Evolutionary conservation across 108 stramenopile genomes (phyloP), one percentile per base, ranked within the genome.

Genomic region (Aurantiochytrium sp.): DNA sequence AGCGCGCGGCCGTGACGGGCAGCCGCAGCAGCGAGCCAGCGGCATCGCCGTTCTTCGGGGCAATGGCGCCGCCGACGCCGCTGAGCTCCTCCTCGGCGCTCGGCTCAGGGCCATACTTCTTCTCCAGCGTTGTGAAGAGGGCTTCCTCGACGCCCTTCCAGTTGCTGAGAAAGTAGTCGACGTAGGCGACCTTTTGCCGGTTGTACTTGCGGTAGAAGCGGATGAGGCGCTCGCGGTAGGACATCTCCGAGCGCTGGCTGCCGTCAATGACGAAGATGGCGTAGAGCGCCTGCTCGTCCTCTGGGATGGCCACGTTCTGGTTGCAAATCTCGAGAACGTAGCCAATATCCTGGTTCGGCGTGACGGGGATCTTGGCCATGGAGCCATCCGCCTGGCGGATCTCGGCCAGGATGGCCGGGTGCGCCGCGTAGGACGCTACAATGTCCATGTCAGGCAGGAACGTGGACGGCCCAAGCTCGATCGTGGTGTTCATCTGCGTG

Each of bases 301-400:
- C 45, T 5, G 39, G 42, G 2, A 81, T 48, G 1, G 12, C 8
- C 27, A 24, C 39, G 27, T 81, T 41, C 30, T 92, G 92, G 37
- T 90, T 88, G 85, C 93, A 94, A 54, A 94, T 93, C 89, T 93
- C 93, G 37, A 91, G 31, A 37, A 94, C 92, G 89, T 93, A 93
- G 41, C 85, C 92, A 59, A 93, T 91, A 89, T 93, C 92, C 30
- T 93, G 92, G 88, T 94, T 92, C 19, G 93, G 93, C 4, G 93
- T 92, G 4, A 94, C 89, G 27, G 93, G 93, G 24, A 94, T 90
- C 22, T 93, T 91, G 37, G 93, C 87, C 27, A 92, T 86, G 0
- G 87, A 55, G 19, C 93, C 93, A 88, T 93, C 92, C 31, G 92
- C 92, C 31, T 93, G 87, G 54, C 91, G 90, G 59, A 94, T 92